Base-by-base conservation (phyloP, 1,284 basidiomycete genomes). In the Boletus smithii region DNA sequence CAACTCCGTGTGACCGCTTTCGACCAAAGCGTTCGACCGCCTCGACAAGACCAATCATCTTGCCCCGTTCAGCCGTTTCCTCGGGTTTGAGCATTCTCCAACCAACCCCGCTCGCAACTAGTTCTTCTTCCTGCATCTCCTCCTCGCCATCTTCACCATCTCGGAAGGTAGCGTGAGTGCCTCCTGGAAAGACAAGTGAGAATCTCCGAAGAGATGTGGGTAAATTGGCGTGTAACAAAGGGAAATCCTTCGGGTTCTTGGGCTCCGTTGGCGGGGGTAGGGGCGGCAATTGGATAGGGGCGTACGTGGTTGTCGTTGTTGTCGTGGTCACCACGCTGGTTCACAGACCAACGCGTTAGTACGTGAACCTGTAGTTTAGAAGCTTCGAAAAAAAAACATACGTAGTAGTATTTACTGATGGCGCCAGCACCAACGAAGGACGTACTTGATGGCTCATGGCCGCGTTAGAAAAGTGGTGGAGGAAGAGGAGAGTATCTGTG, bases 231-330 rank as follows among this genome's bases (percentile, higher is more conserved):
- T 86, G 77, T 22, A 87, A 67, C 27, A 91, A 69, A 8, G 88
- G 88, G 59, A 89, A 91, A 42, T 75, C 72, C 68, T 90, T 89
- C 5, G 82, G 74, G 62, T 90, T 85, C 57, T 83, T 83, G n/a
- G 85, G 85, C 13, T 81, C 77, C 8, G 75, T 69, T 11, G 83
- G 86, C 4, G 78, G 70, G 13, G 85, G 87, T 4, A 88, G 69
- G 31, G 82, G 69, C 22, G 85, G 88, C 14, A 91, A 66, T 41
- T 80, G 81, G 54, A 91, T 88, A 29, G 89, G 89, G 50, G 86
- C 84, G 69, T 91, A 89, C 17, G 83, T 81, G 2, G 88, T 91
- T 2, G 87, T 90, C 5, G 87, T 92, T 7, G 82, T 92, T 17
- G 85, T 93, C 42, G 84, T 92, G 53, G 83, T 93, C 64, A 84